Conservation (phyloP, 23 red algal species). For the Gracilaria vermiculophylla region DNA sequence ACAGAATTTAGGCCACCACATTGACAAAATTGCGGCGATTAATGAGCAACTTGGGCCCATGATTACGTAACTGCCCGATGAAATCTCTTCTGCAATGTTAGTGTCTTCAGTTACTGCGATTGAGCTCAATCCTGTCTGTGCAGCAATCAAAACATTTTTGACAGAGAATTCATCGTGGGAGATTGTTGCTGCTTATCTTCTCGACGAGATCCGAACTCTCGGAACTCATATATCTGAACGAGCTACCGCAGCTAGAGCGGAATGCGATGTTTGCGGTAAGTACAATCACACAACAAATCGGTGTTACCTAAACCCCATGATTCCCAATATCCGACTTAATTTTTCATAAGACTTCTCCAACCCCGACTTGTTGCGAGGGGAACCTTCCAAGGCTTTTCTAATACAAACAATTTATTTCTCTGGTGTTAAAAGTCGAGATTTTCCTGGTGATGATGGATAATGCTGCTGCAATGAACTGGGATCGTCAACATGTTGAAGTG, state of each 20-base stretch:
- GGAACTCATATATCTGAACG: not conserved
- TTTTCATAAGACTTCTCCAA: not conserved
- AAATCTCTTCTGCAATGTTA: slow-evolving; percentile 1
- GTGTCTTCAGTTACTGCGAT: slow-evolving; percentile 4
- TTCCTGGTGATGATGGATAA: not conserved
- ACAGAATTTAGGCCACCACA: not conserved
- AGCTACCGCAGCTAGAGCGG: not conserved
- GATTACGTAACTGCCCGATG: not conserved
- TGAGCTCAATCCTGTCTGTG: not conserved
- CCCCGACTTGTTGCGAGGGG: not conserved
- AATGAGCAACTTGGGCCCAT: not conserved
- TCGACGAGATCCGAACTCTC: slow-evolving; percentile 11
- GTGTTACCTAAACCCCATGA: slow-evolving; percentile 1
- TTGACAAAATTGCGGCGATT: slow-evolving; percentile 13
- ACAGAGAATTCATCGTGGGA: slow-evolving; percentile 14
- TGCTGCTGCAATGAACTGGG: not conserved
- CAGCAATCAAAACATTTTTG: slow-evolving; percentile 41
- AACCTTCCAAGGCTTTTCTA: not conserved
- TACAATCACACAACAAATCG: not conserved
- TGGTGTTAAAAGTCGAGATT: not conserved
- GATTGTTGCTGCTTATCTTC: not conserved
- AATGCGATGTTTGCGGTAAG: not conserved
- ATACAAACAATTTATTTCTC: not conserved
- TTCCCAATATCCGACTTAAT: too few relatives aligned
- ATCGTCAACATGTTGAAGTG: not conserved